Percentiles rank a stretch among this genome's conserved stretches.
Evolutionary conservation across 2,329 filamentous ascomycete genomes (phyloP).

Genomic region (Xylaria sp.): DNA sequence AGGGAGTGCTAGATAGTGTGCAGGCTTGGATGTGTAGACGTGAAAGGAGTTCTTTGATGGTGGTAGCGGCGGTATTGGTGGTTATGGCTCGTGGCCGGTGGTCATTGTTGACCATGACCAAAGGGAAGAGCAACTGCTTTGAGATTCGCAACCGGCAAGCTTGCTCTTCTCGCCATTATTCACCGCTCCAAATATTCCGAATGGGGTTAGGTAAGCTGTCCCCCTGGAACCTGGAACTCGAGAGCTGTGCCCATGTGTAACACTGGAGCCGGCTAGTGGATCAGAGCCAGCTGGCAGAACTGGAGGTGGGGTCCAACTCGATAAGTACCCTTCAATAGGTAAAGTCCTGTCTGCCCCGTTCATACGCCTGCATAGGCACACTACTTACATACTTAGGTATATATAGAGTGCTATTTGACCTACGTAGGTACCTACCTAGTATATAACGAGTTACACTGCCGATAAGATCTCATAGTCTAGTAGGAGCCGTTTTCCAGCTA

Average conservation of each 20-base stretch:
- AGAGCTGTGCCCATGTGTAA: background rate
- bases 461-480: too few species aligned
- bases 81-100: conserved; percentile 9
- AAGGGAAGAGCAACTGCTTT: background rate
- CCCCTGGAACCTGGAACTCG: background rate
- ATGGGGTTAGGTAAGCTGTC: conserved; percentile 5
- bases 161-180: conserved; percentile 41
- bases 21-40: background rate
- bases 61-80: background rate
- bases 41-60: conserved; percentile 24
- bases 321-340: background rate
- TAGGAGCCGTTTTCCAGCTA: too few species aligned
- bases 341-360: too few species aligned
- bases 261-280: background rate
- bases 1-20: background rate
- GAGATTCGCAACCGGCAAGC: conserved; percentile 41
- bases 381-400: too few species aligned
- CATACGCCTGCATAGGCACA: too few species aligned
- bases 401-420: too few species aligned
- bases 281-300: conserved; percentile 10
- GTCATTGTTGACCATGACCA: conserved; percentile 22
- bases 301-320: conserved; percentile 2
- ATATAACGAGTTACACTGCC: too few species aligned
- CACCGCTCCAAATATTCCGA: conserved; percentile 38
- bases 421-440: too few species aligned